Evolutionary conservation across 148 eudicot species (phyloP).

Genomic region (Selenicereus undatus): DNA sequence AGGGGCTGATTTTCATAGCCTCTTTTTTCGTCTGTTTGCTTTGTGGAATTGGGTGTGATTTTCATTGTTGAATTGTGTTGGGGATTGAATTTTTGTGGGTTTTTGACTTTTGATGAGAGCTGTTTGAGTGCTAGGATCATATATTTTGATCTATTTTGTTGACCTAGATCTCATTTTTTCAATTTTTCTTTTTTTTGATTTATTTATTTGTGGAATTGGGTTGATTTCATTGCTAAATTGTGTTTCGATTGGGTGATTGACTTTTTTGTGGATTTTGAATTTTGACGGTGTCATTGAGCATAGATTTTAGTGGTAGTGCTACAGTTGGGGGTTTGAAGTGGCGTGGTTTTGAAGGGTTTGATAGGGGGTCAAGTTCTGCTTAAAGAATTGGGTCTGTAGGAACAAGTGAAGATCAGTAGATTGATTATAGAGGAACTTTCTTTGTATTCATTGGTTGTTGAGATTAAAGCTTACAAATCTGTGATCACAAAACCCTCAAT

Average conservation of each 20-base stretch:
- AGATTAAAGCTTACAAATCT: not conserved
- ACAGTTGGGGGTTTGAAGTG: not conserved
- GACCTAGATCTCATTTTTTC: not conserved
- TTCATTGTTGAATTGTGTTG: no score
- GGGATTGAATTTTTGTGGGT: no score
- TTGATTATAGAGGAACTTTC: not conserved
- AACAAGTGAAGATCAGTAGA: not conserved
- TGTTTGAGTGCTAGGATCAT: not conserved
- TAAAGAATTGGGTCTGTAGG: not conserved
- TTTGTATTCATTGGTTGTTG: not conserved
- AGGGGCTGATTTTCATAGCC: no score
- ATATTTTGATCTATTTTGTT: conserved; percentile 8
- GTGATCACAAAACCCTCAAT: no score
- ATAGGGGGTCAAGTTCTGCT: not conserved
- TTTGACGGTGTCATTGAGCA: not conserved
- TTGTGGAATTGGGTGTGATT: no score
- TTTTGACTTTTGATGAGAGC: no score
- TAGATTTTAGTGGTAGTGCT: not conserved
- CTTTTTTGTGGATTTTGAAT: no score
- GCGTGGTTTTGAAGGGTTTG: not conserved
- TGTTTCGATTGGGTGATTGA: not conserved
- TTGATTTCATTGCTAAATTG: not conserved
- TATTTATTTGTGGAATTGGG: not conserved
- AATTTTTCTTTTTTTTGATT: not conserved
- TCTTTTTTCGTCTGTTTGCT: no score